A percentile compares a stretch with the other conserved stretches of the same genome.
These are phyloP conservation scores for Metschnikowia dekortorum DNA, from an alignment of 805 yeast genomes.

Conservation along the genomic window DNA sequence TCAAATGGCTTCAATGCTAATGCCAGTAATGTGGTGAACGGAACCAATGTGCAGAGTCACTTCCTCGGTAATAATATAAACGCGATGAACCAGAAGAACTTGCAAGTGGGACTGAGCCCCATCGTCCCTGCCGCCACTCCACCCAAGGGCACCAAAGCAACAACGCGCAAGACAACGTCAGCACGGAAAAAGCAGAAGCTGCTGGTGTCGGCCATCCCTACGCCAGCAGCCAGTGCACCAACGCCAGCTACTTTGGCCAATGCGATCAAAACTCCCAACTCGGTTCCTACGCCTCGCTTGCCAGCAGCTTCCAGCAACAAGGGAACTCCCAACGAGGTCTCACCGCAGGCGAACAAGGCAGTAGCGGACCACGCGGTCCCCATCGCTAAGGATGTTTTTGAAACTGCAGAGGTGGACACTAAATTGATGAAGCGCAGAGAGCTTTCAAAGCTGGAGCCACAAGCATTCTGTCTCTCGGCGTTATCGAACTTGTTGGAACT, in stretches of 20 bases:
- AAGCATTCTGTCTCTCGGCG: conserved; percentile 47
- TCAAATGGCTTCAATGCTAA: background rate
- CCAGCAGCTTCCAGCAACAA: conserved; percentile 33
- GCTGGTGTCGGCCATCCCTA: conserved; percentile 26
- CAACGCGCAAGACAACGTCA: conserved; percentile 5
- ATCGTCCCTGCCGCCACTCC: background rate
- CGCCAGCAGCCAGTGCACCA: conserved; percentile 33
- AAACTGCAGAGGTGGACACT: conserved; percentile 31
- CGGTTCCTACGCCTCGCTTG: conserved; percentile 40
- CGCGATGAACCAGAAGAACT: background rate
- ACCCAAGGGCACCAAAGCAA: background rate
- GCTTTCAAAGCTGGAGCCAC: conserved; percentile 43
- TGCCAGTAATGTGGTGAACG: background rate
- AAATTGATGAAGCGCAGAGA: conserved; percentile 45
- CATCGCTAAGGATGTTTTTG: conserved; percentile 20
- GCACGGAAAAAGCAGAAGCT: conserved; percentile 13
- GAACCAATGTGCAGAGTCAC: background rate
- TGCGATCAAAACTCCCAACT: conserved; percentile 41
- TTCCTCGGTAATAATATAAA: background rate
- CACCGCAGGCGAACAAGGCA: conserved; percentile 22
- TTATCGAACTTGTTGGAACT: conserved; percentile 48
- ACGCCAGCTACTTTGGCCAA: conserved; percentile 37
- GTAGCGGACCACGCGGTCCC: conserved; percentile 6
- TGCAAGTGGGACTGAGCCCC: conserved; percentile 3
- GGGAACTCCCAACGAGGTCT: conserved; percentile 38